A percentile compares a stretch with the other conserved stretches of the same genome.
Evolutionary conservation across 768 basidiomycete species (phyloP).

Genomic region (Myochromella boudieri): DNA sequence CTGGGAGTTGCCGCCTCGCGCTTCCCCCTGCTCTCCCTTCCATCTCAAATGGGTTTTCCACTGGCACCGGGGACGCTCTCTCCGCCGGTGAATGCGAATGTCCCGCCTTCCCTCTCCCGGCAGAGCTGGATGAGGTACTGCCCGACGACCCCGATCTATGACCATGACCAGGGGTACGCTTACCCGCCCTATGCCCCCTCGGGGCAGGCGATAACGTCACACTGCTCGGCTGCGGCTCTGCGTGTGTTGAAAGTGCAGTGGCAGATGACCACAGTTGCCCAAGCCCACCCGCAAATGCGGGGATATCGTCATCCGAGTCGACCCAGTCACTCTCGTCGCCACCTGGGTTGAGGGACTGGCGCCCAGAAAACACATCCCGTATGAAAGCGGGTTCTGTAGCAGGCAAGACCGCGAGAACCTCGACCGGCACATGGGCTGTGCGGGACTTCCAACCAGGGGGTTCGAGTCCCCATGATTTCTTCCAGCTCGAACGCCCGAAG

Average conservation of each 20-base stretch:
- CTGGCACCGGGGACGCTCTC: conserved; percentile 58
- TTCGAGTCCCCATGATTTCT: conserved; percentile 85
- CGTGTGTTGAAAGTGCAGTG: background rate
- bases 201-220: conserved; percentile 55
- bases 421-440: conserved; percentile 66
- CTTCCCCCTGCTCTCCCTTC: conserved; percentile 57
- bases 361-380: conserved; percentile 80
- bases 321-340: conserved; percentile 89
- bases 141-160: conserved; percentile 21
- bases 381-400: conserved; percentile 49
- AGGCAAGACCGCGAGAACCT: conserved; percentile 73
- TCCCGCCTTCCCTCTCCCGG: conserved; percentile 46
- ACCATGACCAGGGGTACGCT: conserved; percentile 25
- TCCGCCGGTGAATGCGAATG: conserved; percentile 66
- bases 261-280: conserved; percentile 51
- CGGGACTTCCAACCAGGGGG: conserved; percentile 83
- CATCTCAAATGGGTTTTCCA: conserved; percentile 47
- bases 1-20: conserved; percentile 75
- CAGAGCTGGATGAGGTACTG: conserved; percentile 6
- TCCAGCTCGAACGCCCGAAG: conserved; percentile 77
- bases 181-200: conserved; percentile 35
- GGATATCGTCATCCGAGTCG: conserved; percentile 80
- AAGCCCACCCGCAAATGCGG: conserved; percentile 73
- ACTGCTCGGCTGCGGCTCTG: conserved; percentile 25
- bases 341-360: conserved; percentile 52